These are phyloP conservation scores for Lasiosphaeriaceae sp. DNA, from an alignment of 495 filamentous ascomycete species.

Conservation along the genomic window DNA sequence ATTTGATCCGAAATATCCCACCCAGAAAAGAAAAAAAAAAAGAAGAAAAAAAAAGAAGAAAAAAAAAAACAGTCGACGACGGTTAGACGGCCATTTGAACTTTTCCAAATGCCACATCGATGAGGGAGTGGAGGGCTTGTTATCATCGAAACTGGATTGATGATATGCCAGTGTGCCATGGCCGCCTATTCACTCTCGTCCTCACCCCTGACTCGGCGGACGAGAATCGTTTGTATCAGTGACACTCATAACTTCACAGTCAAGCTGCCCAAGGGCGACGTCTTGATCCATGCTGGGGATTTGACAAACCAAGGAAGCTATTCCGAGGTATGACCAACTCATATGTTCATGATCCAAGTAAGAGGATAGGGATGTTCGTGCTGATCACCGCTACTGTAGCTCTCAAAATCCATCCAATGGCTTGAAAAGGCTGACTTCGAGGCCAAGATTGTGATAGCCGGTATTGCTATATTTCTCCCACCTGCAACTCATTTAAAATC, in stretches of 20 bases:
- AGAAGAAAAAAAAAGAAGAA: too few species aligned
- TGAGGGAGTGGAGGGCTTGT: too few species aligned
- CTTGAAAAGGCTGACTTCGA: slow-evolving; percentile 71
- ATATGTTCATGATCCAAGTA: too few species aligned
- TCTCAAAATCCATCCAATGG: slow-evolving; percentile 64
- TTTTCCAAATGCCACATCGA: too few species aligned
- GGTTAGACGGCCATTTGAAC: too few species aligned
- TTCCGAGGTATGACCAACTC: slow-evolving; percentile 26
- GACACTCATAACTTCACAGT: slow-evolving; percentile 77
- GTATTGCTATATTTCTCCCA: slow-evolving; percentile 39
- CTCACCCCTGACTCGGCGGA: slow-evolving; percentile 26
- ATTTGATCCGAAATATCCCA: too few species aligned
- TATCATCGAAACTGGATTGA: too few species aligned
- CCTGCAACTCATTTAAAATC: neutral
- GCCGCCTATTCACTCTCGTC: neutral
- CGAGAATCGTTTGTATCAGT: slow-evolving; percentile 66
- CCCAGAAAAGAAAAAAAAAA: too few species aligned
- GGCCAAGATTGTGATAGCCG: slow-evolving; percentile 80
- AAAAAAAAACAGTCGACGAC: too few species aligned
- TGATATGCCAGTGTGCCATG: too few species aligned
- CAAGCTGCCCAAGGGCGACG: slow-evolving; percentile 74
- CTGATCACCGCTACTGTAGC: slow-evolving; percentile 13
- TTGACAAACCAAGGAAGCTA: slow-evolving; percentile 75
- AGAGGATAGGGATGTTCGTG: too few species aligned
- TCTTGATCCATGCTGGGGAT: slow-evolving; percentile 90